A percentile compares a stretch with the other conserved stretches of the same genome.
Evolutionary conservation across 805 yeast species (phyloP).

Genomic region (Candida golubevii): DNA sequence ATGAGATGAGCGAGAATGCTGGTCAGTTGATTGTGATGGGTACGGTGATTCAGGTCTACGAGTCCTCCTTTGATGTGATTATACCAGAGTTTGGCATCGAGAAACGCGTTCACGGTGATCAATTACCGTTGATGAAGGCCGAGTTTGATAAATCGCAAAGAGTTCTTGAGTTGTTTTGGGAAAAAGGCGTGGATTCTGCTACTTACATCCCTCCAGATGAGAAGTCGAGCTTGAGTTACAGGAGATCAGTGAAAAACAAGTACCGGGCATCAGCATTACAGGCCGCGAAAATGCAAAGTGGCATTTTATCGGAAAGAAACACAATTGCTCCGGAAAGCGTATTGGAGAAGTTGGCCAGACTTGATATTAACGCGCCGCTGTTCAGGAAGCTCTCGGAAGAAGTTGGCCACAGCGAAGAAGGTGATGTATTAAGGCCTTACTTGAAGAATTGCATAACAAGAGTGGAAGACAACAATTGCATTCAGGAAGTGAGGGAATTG

Average conservation of each 20-base stretch:
- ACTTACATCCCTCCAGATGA: slow-evolving; percentile 91
- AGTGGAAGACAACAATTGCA: slow-evolving; percentile 52
- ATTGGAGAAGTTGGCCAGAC: slow-evolving; percentile 42
- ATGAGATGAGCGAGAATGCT: slow-evolving; percentile 62
- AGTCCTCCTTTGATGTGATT: slow-evolving; percentile 90
- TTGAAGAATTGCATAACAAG: slow-evolving; percentile 54
- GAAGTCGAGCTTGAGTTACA: slow-evolving; percentile 66
- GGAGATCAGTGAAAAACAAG: slow-evolving; percentile 74
- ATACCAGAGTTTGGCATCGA: slow-evolving; percentile 93
- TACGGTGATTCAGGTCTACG: slow-evolving; percentile 86
- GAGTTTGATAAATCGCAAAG: slow-evolving; percentile 74
- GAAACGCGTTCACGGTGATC: slow-evolving; percentile 96
- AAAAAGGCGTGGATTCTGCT: slow-evolving; percentile 86
- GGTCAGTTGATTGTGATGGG: slow-evolving; percentile 86
- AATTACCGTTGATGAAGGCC: slow-evolving; percentile 85
- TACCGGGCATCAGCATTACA: slow-evolving; percentile 66
- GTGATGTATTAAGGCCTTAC: slow-evolving; percentile 51
- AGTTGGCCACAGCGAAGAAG: slow-evolving; percentile 12
- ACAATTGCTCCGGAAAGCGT: slow-evolving; percentile 39
- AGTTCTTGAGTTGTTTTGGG: slow-evolving; percentile 84
- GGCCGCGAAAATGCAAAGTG: slow-evolving; percentile 59
- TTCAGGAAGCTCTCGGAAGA: slow-evolving; percentile 21
- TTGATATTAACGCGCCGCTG: slow-evolving; percentile 51
- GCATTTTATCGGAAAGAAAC: slow-evolving; percentile 27
- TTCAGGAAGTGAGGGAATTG: slow-evolving; percentile 81